Percentiles rank a stretch among this genome's conserved stretches.
phyloP scores from a whole-genome alignment of 2,329 filamentous ascomycete species.

The Byssoonygena ceratinophila region DNA sequence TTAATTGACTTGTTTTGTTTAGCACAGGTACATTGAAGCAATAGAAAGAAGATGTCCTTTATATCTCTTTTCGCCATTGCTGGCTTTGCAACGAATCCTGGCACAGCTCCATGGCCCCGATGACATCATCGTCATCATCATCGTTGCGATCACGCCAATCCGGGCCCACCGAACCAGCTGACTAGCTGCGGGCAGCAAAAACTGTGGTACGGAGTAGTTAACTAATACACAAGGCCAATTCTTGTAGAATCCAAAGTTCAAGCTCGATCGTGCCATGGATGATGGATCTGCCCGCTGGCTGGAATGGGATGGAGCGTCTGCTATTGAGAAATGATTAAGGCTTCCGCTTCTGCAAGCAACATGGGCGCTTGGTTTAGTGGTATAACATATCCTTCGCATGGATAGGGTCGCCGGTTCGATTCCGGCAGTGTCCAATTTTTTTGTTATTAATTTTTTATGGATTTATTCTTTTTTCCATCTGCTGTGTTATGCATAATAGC shows the following conservation, averaged over 20 bases:
- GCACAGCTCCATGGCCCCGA: conserved; percentile 1
- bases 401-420: conserved; percentile 8
- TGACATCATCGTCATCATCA: conserved; percentile 12
- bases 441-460: too few relatives aligned
- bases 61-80: neutral
- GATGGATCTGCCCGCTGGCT: too few relatives aligned
- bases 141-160: neutral
- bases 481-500: too few relatives aligned
- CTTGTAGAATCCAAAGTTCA: too few relatives aligned
- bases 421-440: conserved; percentile 5
- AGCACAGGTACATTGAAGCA: neutral
- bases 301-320: too few relatives aligned
- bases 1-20: too few relatives aligned
- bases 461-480: too few relatives aligned
- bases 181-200: neutral
- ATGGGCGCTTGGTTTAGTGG: conserved; percentile 8
- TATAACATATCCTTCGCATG: conserved; percentile 8
- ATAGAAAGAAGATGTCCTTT: neutral
- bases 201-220: too few relatives aligned
- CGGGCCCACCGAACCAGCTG: neutral
- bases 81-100: conserved; percentile 5
- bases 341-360: too few relatives aligned
- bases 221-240: too few relatives aligned
- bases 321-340: too few relatives aligned
- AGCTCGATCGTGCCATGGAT: too few relatives aligned